Evolutionary conservation across 768 basidiomycete species (phyloP).

Genomic region (Lyophyllum atratum): DNA sequence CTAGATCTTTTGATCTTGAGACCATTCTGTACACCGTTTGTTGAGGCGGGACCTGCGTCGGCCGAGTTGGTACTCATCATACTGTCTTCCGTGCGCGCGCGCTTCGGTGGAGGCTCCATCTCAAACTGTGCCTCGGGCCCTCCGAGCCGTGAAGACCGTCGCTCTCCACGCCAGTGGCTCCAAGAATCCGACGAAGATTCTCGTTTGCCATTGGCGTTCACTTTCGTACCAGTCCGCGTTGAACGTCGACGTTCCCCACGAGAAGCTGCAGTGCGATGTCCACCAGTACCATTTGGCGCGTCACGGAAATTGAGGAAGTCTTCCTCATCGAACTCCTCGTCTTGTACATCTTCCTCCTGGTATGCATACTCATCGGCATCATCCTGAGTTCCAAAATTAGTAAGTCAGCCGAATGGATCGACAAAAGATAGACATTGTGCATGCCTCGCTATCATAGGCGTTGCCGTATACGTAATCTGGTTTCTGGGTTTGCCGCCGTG

Average conservation of each 20-base stretch:
- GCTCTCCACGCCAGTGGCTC: conserved; percentile 72
- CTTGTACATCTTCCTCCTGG: conserved; percentile 67
- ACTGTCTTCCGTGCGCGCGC: conserved; percentile 80
- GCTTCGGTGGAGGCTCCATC: conserved; percentile 54
- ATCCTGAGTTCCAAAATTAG: conserved; percentile 42
- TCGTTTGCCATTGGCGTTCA: conserved; percentile 57
- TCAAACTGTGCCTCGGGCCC: conserved; percentile 57
- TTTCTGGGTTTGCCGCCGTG: conserved; percentile 67
- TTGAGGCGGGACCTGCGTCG: conserved; percentile 35
- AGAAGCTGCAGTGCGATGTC: conserved; percentile 31
- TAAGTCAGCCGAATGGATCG: conserved; percentile 22
- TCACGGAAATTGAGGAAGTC: conserved; percentile 46
- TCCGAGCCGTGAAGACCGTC: conserved; percentile 69
- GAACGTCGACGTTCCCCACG: conserved; percentile 50
- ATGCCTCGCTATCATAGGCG: conserved; percentile 64
- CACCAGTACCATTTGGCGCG: conserved; percentile 44
- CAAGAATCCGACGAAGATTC: conserved; percentile 52
- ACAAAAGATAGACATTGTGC: conserved; percentile 26
- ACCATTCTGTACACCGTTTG: conserved; percentile 32
- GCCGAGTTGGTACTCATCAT: conserved; percentile 57
- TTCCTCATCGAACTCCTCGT: conserved; percentile 62
- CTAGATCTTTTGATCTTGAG: conserved; percentile 54
- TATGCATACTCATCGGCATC: conserved; percentile 69
- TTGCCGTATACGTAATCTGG: conserved; percentile 84
- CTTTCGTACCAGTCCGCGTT: conserved; percentile 43